These are phyloP conservation scores for Amanita exitialis DNA, from an alignment of 768 basidiomycete species.

Conservation along the genomic window DNA sequence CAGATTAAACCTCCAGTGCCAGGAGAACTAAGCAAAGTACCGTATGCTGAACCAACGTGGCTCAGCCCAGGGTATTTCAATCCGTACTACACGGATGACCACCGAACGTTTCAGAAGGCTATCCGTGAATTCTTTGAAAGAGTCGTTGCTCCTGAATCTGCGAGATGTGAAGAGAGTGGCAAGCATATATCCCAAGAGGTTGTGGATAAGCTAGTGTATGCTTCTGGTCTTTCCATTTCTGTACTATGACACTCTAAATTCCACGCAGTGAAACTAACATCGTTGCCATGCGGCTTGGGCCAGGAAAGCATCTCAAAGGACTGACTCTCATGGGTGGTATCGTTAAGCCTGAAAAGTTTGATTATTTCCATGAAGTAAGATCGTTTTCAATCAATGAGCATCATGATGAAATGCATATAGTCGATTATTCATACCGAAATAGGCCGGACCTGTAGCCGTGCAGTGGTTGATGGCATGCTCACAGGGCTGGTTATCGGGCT, in stretches of 20 bases:
- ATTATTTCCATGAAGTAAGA: conserved; percentile 85
- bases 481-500: conserved; percentile 81
- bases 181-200: conserved; percentile 80
- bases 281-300: conserved; percentile 85
- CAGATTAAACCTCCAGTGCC: conserved; percentile 40
- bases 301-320: conserved; percentile 81
- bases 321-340: conserved; percentile 65
- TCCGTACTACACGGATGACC: conserved; percentile 72
- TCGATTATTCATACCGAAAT: conserved; percentile 77
- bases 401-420: conserved; percentile 21
- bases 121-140: conserved; percentile 72
- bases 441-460: conserved; percentile 73
- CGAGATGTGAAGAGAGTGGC: conserved; percentile 75
- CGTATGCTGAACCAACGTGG: conserved; percentile 86
- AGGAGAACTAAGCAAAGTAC: conserved; percentile 65
- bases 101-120: conserved; percentile 64
- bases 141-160: conserved; percentile 66
- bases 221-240: background rate
- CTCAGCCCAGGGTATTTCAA: conserved; percentile 54
- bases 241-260: background rate
- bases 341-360: conserved; percentile 75
- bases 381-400: background rate
- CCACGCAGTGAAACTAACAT: conserved; percentile 58
- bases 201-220: conserved; percentile 75
- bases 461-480: conserved; percentile 80